These are phyloP conservation scores for Linum trigynum DNA, from an alignment of 345 rosid species.

Conservation along the genomic window DNA sequence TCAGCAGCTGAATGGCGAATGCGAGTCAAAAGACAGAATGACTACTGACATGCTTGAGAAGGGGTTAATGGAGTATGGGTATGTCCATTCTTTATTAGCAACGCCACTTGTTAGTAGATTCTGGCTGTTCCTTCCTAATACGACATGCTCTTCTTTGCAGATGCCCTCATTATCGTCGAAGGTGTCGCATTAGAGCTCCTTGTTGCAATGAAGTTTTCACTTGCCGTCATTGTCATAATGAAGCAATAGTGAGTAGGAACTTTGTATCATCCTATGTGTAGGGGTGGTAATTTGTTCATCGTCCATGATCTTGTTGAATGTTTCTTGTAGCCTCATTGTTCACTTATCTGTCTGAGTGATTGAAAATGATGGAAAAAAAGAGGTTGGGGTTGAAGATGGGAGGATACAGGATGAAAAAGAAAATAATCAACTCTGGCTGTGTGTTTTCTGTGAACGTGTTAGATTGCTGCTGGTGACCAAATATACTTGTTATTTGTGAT, in stretches of 20 bases:
- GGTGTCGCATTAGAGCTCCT: constrained; percentile 76
- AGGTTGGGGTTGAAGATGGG: too few species aligned
- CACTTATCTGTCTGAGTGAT: too few species aligned
- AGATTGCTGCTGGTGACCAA: not conserved
- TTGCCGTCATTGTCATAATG: constrained; percentile 89
- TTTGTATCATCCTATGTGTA: too few species aligned
- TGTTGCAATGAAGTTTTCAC: constrained; percentile 73
- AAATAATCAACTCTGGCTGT: too few species aligned
- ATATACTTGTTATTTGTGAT: not conserved
- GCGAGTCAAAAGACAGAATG: constrained; percentile 11
- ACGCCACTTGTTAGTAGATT: not conserved
- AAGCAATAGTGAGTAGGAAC: constrained; percentile 38
- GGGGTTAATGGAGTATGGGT: constrained; percentile 72
- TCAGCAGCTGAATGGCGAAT: constrained; percentile 19
- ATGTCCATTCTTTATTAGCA: constrained; percentile 10
- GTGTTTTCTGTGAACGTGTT: too few species aligned
- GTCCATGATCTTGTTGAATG: too few species aligned
- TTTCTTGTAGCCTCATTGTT: too few species aligned
- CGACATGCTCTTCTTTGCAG: constrained; percentile 27
- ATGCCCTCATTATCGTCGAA: constrained; percentile 60
- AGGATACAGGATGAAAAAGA: too few species aligned
- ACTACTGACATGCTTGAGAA: constrained; percentile 25
- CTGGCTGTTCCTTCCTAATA: not conserved
- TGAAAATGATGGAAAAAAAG: too few species aligned
- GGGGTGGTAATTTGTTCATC: too few species aligned